Base-by-base conservation (phyloP, 352 stramenopile species). In the Pythium utonaiense region DNA sequence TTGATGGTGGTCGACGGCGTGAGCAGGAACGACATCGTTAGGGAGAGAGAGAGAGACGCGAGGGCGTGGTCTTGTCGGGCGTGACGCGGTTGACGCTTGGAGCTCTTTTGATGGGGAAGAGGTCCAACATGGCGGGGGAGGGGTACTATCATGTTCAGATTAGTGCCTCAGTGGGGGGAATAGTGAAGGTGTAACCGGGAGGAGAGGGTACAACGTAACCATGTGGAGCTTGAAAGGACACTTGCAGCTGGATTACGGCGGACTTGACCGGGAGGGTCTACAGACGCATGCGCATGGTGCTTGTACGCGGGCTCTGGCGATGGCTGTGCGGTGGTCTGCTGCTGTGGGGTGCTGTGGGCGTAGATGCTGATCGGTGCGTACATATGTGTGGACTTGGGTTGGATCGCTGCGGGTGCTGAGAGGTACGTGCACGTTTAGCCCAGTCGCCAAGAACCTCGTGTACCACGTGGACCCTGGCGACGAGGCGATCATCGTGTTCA, bases 401-500 rank as follows among this genome's bases (percentile, higher is more conserved):
- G 16, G 40, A 12, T 6, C 6, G 40, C 5, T 58, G 16, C 30
- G 28, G 31, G 33, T n/a, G 14, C 17, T 9, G 22, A 34, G 25
- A 30, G 22, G 53, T 44, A 44, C 44, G 54, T 31, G 52, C 59
- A 14, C 64, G 40, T 50, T 33, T 49, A 88, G 73, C 14, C 77
- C 71, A 2, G 75, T 93, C 47, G 84, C 81, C 6, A 78, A 78
- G 31, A 80, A 91, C 54, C 62, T 90, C 28, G 75, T 91, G 55
- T 89, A 88, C 28, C 84, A 91, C 50, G 81, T 96, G 3, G 65
- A 79, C 17, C 72, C 78, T 28, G 85, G 78, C 21, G 67, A 78
- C 8, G 87, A 97, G 44, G 69, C 84, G 42, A 80, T 96, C 19
- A 67, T 97, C 53, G 77, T 75, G 54, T 71, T 97, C 42, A 88